Conservation (phyloP, 1,139 yeast species). For the Diutina neorugosa region DNA sequence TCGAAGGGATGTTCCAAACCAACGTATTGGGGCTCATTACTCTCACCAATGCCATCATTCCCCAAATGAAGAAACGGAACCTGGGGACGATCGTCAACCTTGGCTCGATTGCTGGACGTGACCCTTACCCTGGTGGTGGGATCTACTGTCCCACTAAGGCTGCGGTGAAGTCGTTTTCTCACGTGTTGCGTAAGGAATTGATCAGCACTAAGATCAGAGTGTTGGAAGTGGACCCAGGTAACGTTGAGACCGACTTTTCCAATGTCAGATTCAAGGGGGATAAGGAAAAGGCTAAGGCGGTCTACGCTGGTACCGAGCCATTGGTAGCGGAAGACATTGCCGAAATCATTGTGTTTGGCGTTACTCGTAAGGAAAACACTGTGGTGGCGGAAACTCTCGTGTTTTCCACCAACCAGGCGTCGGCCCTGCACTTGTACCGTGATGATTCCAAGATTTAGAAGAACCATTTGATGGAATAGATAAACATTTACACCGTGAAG, state of each 20-base stretch:
- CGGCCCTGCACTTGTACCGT: constrained; percentile 43
- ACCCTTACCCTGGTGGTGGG: constrained; percentile 77
- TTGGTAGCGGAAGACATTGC: constrained; percentile 71
- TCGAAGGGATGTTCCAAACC: constrained; percentile 56
- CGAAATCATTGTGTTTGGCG: constrained; percentile 62
- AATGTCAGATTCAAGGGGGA: constrained; percentile 69
- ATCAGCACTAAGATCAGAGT: constrained; percentile 65
- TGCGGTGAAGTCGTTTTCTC: constrained; percentile 66
- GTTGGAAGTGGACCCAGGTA: constrained; percentile 79
- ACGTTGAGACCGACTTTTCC: constrained; percentile 81
- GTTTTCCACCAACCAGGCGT: constrained; percentile 70
- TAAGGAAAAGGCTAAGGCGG: constrained; percentile 50
- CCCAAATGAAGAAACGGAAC: constrained; percentile 46
- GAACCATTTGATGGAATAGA: background rate
- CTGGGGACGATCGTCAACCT: constrained; percentile 71
- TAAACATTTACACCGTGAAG: background rate
- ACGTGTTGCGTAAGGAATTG: constrained; percentile 66
- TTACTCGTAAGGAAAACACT: constrained; percentile 59
- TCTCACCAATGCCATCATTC: constrained; percentile 55
- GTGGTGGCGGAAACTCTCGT: constrained; percentile 72
- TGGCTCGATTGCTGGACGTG: constrained; percentile 84
- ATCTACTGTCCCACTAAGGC: constrained; percentile 87
- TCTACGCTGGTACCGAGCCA: constrained; percentile 65
- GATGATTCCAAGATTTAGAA: constrained; percentile 1
- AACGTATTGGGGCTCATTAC: constrained; percentile 64